Base-by-base conservation (phyloP, 345 rosid genomes). In the Bretschneidera sinensis region DNA sequence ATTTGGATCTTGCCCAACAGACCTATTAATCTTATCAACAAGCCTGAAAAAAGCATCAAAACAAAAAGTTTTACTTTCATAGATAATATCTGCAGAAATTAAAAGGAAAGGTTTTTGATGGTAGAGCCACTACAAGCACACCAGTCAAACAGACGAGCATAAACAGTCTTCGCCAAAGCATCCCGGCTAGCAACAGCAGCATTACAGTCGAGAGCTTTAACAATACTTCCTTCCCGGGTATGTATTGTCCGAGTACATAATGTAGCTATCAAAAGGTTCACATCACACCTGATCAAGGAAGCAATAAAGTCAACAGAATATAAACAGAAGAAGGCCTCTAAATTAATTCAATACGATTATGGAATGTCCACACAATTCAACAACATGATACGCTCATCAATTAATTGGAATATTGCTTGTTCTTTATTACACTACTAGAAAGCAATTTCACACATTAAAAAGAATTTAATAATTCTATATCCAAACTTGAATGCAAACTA, bases 181-280 rank as follows among this genome's bases (percentile, higher is more conserved):
- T 94, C 99, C 48, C 99, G 78, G 80, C 96, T 94, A 74, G 95
- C 78, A 74, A 83, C 77, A 74, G 99, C 99, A 71, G 97, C 96
- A 81, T 79, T 74, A 72, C 90, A 83, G 71, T 94, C 99, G 5
- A 94, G 94, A 62, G 84, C 86, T 76, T 94, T 94, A 55, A 94
- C 58, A 62, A 94, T 94, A 71, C 61, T 81, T 65, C 97, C 99
- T 83, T 94, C 99, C 62, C 89, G 96, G 48, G 99, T 94, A 71
- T 87, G 89, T 79, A 94, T 94, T 54, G 95, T 81, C 60, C 99
- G 95, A 55, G 96, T 90, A 59, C 86, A 85, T 52, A 94, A 81
- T 6, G 87, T 78, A 57, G 90, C 80, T 78, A 90, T 58, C 82
- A 94, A 80, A 68, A 87, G 78, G 67, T 78, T 74, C 63, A 71